Base-by-base conservation (phyloP, 2,329 filamentous ascomycete species). In the Penicillium hordei region DNA sequence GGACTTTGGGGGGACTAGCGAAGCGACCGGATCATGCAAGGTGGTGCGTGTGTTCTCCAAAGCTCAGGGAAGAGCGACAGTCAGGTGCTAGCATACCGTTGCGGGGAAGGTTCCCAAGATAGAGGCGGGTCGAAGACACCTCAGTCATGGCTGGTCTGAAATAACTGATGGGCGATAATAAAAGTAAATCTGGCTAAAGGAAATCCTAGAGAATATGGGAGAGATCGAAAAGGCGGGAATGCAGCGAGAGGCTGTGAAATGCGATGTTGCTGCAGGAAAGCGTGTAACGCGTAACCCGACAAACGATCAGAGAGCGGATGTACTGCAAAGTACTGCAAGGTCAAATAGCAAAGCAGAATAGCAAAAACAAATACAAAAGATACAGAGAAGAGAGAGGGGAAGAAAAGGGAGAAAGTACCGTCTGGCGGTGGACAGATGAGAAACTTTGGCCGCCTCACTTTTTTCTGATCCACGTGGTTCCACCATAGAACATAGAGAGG, bases 81-180 rank as follows among this genome's bases (percentile, higher is more conserved):
- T 52, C 53, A 66, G 66, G 69, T 67, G 69, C 68, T 69, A 72
- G 73, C 89, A 81, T 87, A 96, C 93, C 92, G 83, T 90, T 91
- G 79, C 92, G 91, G 78, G 94, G 93, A 77, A 99, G 89, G 81
- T 97, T 97, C 79, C 93, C 93, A 81, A 97, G 83, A 82, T 97
- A 99, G 69, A 97, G 90, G 81, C 94, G 87, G 74, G 93, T 97
- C 68, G 90, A 89, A 64, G 92, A 96, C 68, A 97, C 93, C 81
- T 96, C 91, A 72, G 86, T 89, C 86, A 91, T 92, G 69, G 66
- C 62, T 70, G 65, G 56, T 60, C 58, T 52, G 50, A 51, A 50
- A 59, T 54, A 19, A 57, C 27, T 46, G 42, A 50, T 52, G 53
- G 52, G 54, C 36, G 52, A 46, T 36, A 23, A 49, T 43, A 39